Percentiles rank a stretch among this genome's conserved stretches.
Conservation (phyloP, 176 grass and related monocot species). For the Carex parvula region DNA sequence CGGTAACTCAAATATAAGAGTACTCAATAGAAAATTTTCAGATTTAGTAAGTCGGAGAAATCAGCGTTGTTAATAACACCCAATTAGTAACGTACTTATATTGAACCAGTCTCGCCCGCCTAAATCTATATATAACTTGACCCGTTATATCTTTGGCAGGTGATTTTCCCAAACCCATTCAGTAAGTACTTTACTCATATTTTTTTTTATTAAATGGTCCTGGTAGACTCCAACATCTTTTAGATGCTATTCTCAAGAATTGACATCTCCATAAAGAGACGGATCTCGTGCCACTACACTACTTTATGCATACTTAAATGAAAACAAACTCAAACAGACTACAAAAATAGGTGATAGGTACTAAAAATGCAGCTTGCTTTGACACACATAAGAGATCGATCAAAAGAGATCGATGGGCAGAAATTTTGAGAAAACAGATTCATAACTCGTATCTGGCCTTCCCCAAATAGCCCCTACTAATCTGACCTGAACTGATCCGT, state of each 20-base stretch:
- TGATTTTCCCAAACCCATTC: not conserved
- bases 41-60: not conserved
- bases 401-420: too few species aligned
- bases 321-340: not conserved
- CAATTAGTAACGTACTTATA: not conserved
- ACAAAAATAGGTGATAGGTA: not conserved
- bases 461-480: not conserved
- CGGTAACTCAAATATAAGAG: not conserved
- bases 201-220: too few species aligned
- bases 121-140: too few species aligned
- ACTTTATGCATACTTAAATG: not conserved
- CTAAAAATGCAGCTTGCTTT: not conserved
- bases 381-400: too few species aligned
- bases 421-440: not conserved
- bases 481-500: not conserved
- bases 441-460: not conserved
- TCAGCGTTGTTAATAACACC: not conserved
- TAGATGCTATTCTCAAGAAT: too few species aligned
- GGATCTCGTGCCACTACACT: too few species aligned
- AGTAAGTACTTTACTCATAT: not conserved
- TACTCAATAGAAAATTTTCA: not conserved
- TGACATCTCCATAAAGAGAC: too few species aligned
- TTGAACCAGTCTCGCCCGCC: not conserved
- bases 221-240: too few species aligned
- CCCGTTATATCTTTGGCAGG: not conserved